Evolutionary conservation across 1,284 basidiomycete species (phyloP).

Genomic region (Bjerkandera adusta): DNA sequence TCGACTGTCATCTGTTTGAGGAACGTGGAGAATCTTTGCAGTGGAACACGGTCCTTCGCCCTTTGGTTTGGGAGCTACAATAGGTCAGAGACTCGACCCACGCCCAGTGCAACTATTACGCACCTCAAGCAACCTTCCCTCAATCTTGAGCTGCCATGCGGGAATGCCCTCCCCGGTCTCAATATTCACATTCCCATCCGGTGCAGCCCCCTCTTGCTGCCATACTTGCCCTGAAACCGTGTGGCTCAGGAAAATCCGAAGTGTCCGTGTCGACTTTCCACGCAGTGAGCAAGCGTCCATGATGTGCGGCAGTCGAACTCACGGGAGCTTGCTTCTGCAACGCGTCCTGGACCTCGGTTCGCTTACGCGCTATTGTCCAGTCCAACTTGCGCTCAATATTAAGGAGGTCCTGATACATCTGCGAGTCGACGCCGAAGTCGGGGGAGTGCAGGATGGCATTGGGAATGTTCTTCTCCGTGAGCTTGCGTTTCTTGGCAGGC

Average conservation of each 20-base stretch:
- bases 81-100: background rate
- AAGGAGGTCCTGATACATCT: constrained; percentile 84
- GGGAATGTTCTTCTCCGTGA: constrained; percentile 79
- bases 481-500: constrained; percentile 55
- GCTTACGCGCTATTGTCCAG: constrained; percentile 93
- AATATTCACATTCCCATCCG: constrained; percentile 41
- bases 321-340: constrained; percentile 57
- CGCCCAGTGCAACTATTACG: constrained; percentile 8
- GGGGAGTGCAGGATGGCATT: constrained; percentile 65
- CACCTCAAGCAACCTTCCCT: constrained; percentile 86
- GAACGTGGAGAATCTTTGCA: constrained; percentile 84
- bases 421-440: constrained; percentile 76
- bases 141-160: constrained; percentile 87
- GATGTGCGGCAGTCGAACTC: constrained; percentile 28
- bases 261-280: constrained; percentile 85
- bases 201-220: constrained; percentile 50
- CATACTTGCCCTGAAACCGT: constrained; percentile 84
- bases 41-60: constrained; percentile 61
- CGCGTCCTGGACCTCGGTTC: constrained; percentile 87
- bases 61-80: constrained; percentile 49
- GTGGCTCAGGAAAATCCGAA: constrained; percentile 89
- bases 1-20: constrained; percentile 87
- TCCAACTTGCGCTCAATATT: constrained; percentile 91
- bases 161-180: constrained; percentile 78
- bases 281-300: constrained; percentile 5